Evolutionary conservation across 345 rosid genomes (phyloP), one percentile per base, ranked within the genome.

Genomic region (Cochlearia excelsa): DNA sequence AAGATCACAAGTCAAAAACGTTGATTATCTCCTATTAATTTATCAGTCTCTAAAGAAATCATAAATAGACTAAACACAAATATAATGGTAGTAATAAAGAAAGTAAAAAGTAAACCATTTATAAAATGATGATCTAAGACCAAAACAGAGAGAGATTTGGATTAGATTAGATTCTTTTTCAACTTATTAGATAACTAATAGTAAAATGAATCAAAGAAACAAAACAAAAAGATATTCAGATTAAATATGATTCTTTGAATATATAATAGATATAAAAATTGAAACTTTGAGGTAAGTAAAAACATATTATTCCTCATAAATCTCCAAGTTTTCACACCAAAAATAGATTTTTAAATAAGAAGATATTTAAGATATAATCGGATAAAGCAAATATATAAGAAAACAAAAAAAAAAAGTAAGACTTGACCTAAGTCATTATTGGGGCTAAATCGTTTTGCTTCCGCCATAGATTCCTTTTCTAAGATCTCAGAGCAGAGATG

Each of bases 381-480:
- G 54, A 52, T 35, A 26, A 41, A 29, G 54, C 42, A 30, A 16
- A 44, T 49, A 2, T 2, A 1, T 4, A 1, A 4, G 1, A 42
- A 16, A 16, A 16, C 23, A 3, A 31, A 29, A 2, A 45, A 16
- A 3, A 51, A 29, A 52, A 31, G 3, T 46, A 27, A 39, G 33
- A 70, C 59, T 43, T 70, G 59, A 70, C 74, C 74, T 63, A 70
- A 57, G 54, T 70, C 74, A 58, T 10, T 51, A 51, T 11, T 54
- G 3, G 54, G 59, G 65, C 74, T 63, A 4, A 63, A 70, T 43
- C 69, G 34, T 63, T 64, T 70, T 63, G 65, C 44, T 63, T 70
- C 74, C 54, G 74, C 74, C 74, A 70, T 70, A 31, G 69, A 70
- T 57, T 63, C 6, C 7, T 62, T 16, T 42, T 48, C 29, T 37